Conservation (phyloP, 2,329 filamentous ascomycete species). For the Pyrenophora teres region DNA sequence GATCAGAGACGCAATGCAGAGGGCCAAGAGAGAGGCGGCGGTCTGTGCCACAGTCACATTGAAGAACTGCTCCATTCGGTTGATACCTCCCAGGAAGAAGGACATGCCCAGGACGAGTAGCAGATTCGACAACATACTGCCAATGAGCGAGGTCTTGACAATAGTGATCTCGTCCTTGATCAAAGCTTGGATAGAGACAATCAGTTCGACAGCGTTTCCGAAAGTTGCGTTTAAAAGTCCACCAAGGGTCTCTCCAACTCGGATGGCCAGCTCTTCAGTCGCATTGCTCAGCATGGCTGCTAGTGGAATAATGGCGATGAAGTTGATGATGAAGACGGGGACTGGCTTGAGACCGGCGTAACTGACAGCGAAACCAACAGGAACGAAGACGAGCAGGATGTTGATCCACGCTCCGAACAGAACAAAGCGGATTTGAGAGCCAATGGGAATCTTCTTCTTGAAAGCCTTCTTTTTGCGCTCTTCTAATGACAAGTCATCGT, state of each 20-base stretch:
- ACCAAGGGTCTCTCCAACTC: constrained; percentile 79
- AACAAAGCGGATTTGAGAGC: constrained; percentile 69
- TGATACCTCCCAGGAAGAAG: constrained; percentile 85
- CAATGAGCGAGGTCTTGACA: constrained; percentile 90
- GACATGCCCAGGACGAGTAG: constrained; percentile 89
- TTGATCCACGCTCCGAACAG: constrained; percentile 88
- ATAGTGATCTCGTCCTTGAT: constrained; percentile 75
- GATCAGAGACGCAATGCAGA: constrained; percentile 80
- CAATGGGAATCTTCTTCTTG: constrained; percentile 44
- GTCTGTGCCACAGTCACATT: constrained; percentile 92
- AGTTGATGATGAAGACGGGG: constrained; percentile 81
- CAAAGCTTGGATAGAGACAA: constrained; percentile 84
- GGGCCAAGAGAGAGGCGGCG: constrained; percentile 76
- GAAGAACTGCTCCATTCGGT: constrained; percentile 82
- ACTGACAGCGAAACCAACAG: constrained; percentile 74
- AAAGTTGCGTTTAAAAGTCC: constrained; percentile 90
- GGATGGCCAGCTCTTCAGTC: constrained; percentile 85
- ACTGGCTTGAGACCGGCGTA: constrained; percentile 55
- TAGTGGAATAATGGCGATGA: constrained; percentile 88
- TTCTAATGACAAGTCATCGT: constrained; percentile 34
- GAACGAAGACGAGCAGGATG: constrained; percentile 75
- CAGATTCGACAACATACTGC: constrained; percentile 88
- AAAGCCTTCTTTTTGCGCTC: constrained; percentile 39
- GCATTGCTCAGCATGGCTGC: constrained; percentile 85
- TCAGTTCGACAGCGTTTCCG: constrained; percentile 87